Evolutionary conservation across 805 yeast species (phyloP).

Genomic region (Phaffomyces opuntiae): DNA sequence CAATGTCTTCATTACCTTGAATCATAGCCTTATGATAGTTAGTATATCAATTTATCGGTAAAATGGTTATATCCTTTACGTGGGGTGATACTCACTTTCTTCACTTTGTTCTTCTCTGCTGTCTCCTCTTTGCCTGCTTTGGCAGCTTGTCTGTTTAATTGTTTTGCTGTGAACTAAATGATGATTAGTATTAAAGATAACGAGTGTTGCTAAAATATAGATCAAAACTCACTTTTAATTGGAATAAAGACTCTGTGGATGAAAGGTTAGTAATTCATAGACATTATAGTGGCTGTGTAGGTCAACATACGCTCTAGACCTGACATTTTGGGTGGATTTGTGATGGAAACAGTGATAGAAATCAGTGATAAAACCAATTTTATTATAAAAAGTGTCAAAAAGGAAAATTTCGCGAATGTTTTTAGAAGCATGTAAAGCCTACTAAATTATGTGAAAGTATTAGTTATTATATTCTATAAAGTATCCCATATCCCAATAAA

Average conservation of each 20-base stretch:
- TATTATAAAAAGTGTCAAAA: too few species aligned
- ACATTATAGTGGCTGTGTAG: background rate
- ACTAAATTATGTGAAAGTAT: background rate
- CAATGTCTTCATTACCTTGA: slow-evolving; percentile 87
- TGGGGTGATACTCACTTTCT: slow-evolving; percentile 40
- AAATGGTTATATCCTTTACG: background rate
- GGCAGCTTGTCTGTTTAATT: slow-evolving; percentile 80
- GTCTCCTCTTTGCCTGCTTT: slow-evolving; percentile 88
- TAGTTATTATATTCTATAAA: background rate
- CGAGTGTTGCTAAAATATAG: background rate
- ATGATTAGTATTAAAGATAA: slow-evolving; percentile 12
- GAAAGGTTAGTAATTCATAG: background rate
- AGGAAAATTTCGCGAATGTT: too few species aligned
- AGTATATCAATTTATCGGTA: background rate
- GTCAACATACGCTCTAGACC: slow-evolving; percentile 27
- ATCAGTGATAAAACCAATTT: too few species aligned
- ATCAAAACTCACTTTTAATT: slow-evolving; percentile 38
- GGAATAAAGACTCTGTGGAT: slow-evolving; percentile 48
- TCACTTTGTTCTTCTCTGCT: slow-evolving; percentile 79
- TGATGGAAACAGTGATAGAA: too few species aligned
- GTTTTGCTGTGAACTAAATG: slow-evolving; percentile 83
- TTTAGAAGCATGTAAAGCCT: too few species aligned
- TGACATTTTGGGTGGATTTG: slow-evolving; percentile 23
- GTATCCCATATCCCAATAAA: background rate
- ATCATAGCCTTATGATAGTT: slow-evolving; percentile 44